A percentile compares a stretch with the other conserved stretches of the same genome.
Evolutionary conservation across 179 eudicot species (phyloP).

Genomic region (Dionaea muscipula): DNA sequence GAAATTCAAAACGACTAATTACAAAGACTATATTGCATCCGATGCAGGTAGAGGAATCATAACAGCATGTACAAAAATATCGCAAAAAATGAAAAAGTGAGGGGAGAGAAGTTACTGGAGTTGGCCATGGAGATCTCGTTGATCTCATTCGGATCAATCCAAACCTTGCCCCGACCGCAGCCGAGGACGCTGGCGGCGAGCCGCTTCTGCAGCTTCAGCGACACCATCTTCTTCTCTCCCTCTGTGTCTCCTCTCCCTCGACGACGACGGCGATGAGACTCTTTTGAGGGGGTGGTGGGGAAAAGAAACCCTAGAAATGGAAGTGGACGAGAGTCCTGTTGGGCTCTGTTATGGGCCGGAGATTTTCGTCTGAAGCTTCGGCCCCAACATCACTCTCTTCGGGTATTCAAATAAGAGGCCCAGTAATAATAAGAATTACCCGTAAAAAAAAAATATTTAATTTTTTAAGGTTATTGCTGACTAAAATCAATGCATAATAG

Average conservation of each 20-base stretch:
- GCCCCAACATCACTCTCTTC: too few relatives aligned
- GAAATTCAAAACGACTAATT: too few relatives aligned
- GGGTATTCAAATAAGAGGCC: too few relatives aligned
- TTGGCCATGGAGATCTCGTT: conserved; percentile 18
- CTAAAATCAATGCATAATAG: too few relatives aligned
- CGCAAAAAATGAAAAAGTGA: background rate
- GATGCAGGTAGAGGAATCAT: too few relatives aligned
- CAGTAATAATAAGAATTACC: too few relatives aligned
- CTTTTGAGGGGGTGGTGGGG: too few relatives aligned
- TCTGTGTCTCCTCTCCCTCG: background rate
- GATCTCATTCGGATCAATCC: conserved; percentile 15
- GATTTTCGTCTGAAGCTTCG: too few relatives aligned
- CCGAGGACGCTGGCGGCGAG: conserved; percentile 12
- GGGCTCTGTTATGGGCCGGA: background rate
- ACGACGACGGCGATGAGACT: background rate
- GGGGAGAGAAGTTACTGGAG: conserved; percentile 6
- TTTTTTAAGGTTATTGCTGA: too few relatives aligned
- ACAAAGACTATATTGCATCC: too few relatives aligned
- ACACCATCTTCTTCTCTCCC: conserved; percentile 12
- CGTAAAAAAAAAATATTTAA: too few relatives aligned
- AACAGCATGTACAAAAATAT: too few relatives aligned
- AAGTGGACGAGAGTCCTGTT: background rate
- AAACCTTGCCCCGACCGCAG: conserved; percentile 12
- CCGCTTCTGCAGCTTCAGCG: conserved; percentile 16
- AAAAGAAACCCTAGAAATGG: conserved; percentile 2